These are phyloP conservation scores for Avena atlantica DNA, from an alignment of 176 grass and related monocot species.

Conservation along the genomic window DNA sequence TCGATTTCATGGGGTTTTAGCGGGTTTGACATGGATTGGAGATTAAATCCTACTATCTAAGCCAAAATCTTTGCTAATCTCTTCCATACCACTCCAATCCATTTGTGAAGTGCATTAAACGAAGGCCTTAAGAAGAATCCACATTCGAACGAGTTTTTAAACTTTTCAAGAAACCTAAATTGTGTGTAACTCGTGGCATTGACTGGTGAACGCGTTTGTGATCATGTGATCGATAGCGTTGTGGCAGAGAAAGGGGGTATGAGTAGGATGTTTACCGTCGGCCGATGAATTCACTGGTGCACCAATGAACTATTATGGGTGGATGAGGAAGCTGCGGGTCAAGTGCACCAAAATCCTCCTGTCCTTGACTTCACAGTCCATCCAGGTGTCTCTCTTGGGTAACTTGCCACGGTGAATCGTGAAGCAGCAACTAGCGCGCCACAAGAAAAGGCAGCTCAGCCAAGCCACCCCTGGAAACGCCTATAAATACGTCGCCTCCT, in stretches of 20 bases:
- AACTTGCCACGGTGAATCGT: conserved; percentile 7
- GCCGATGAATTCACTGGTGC: too few relatives aligned
- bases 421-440: background rate
- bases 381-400: background rate
- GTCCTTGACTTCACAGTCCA: background rate
- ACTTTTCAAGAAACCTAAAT: background rate
- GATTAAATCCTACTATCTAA: too few relatives aligned
- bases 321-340: background rate
- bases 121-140: background rate
- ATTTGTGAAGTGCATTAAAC: too few relatives aligned
- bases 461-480: background rate
- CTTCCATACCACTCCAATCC: too few relatives aligned
- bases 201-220: background rate
- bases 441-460: background rate
- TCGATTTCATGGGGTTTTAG: too few relatives aligned
- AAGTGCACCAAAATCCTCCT: background rate
- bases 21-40: too few relatives aligned
- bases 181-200: background rate
- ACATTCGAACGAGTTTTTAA: background rate
- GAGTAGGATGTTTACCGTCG: too few relatives aligned
- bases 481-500: conserved; percentile 48
- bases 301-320: background rate
- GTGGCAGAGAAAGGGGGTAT: background rate
- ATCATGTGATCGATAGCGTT: too few relatives aligned
- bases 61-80: too few relatives aligned